phyloP scores from a whole-genome alignment of 1,139 yeast species.

The Yamadazyma mexicana region DNA sequence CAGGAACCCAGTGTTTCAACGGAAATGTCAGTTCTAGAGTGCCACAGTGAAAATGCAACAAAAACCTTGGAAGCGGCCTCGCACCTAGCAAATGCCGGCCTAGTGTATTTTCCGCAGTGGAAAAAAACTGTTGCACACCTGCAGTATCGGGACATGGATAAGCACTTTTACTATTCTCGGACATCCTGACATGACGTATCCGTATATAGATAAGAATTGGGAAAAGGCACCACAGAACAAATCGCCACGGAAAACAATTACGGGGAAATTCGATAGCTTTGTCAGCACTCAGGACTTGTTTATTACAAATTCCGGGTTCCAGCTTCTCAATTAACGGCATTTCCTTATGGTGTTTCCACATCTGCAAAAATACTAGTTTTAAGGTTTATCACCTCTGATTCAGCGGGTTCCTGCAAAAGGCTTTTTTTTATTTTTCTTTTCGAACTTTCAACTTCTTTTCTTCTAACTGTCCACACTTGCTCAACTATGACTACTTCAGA shows the following conservation, averaged over 20 bases:
- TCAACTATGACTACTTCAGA: not conserved
- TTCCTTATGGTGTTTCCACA: too few relatives aligned
- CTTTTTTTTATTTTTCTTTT: too few relatives aligned
- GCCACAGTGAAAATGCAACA: too few relatives aligned
- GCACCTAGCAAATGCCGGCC: not conserved
- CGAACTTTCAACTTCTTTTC: not conserved
- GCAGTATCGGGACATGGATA: not conserved
- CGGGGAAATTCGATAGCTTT: not conserved
- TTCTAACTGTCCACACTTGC: not conserved
- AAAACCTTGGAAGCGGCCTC: not conserved
- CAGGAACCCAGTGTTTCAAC: too few relatives aligned
- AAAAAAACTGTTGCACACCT: not conserved
- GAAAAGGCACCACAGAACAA: not conserved
- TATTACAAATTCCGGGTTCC: too few relatives aligned
- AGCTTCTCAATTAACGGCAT: not conserved
- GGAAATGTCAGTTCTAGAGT: too few relatives aligned
- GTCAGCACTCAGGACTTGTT: too few relatives aligned
- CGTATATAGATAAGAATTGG: not conserved
- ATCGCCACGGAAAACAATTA: not conserved
- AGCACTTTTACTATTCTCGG: not conserved
- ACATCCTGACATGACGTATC: not conserved
- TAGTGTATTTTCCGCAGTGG: too few relatives aligned
- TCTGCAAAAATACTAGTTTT: too few relatives aligned
- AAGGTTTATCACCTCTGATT: too few relatives aligned
- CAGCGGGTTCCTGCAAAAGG: too few relatives aligned